Base-by-base conservation (phyloP, 2,329 filamentous ascomycete species). In the Talaromyces sp. region DNA sequence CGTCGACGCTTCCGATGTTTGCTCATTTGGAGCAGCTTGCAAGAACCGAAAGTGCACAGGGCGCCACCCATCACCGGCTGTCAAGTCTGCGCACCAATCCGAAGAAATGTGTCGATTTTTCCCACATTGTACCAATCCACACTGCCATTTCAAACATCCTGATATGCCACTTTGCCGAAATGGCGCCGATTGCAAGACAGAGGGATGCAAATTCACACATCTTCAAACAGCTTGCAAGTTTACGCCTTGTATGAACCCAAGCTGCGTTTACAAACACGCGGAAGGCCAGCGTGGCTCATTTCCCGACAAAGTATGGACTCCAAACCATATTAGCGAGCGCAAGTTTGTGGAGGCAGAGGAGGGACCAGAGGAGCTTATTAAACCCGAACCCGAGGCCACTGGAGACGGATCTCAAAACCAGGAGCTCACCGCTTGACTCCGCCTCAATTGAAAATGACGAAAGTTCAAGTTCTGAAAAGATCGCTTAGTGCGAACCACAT, bases 31-130 rank as follows among this genome's bases (percentile, higher is more conserved):
- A 17, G 91, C 86, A 2, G 91, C 91, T 8, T 99, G 94, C 84
- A 96, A 94, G 77, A 99, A 97, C 80, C 83, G 85, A 66, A 97
- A 97, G 77, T 99, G 94, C 69, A 89, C 89, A 8, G 92, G 84
- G 27, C 89, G 91, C 54, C 94, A 99, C 72, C 94, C 94, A 2
- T 97, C 92, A 6, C 94, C 94, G 1, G 91, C 93, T 5, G 83
- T 89, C 63, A 90, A 86, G 70, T 77, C 84, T 47, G 86, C 87
- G 22, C 90, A 93, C 70, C 89, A 96, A 75, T 82, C 86, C 54
- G 89, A 94, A 71, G 86, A 89, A 71, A 87, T 95, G 66, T 96
- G 92, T 83, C 90, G 88, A 68, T 96, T 91, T 80, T 96, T 85
- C 72, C 91, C 92, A 53, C 90, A 95, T 75, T 96, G 91, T 79